Evolutionary conservation across 192 early-diverging fungal species (phyloP), one percentile per base, ranked within the genome.

Genomic region (Lunasporangiospora selenospora): DNA sequence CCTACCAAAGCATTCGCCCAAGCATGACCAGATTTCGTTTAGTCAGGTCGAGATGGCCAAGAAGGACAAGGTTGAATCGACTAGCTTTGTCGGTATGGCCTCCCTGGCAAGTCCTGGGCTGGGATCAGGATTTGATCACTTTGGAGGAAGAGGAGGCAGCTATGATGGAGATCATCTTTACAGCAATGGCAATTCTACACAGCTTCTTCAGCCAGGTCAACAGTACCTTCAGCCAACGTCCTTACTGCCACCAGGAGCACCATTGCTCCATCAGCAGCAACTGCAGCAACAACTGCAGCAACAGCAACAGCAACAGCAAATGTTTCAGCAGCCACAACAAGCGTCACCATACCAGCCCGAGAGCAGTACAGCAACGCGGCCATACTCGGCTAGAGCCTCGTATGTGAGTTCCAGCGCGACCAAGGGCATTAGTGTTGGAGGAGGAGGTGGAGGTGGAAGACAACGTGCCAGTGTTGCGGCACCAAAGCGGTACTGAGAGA

Each of bases 1-100:
- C 48, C 32, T 73, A 16, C 69, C 69, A 18, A 58, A 51, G 27
- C 69, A 73, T 41, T 73, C 69, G 6, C 69, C 69, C 13, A 58
- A 33, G 34, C 60, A 59, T 2, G 69, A 73, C 24, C 32, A 73
- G 43, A 15, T 73, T 15, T 58, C 69, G 4, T 73, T 73, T 38
- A 73, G 58, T 24, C 53, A 73, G 10, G 69, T 63, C 33, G 69
- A 73, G 36, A 73, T 73, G 69, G 63, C 58, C 49, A 73, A 73
- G 55, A 73, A 73, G 46, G 69, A 73, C 61, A 73, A 63, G 60
- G 58, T 73, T 21, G 48, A 73, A 8, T 63, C 19, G 63, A 73
- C 37, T 32, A 73, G 44, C 12, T 53, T 73, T 44, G 59, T 73
- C 31, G 69, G 69, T 13, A 63, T 73, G 49, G 69, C 60, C 5